These are phyloP conservation scores for Termitomyces titanicus DNA, from an alignment of 768 basidiomycete species.

Conservation along the genomic window DNA sequence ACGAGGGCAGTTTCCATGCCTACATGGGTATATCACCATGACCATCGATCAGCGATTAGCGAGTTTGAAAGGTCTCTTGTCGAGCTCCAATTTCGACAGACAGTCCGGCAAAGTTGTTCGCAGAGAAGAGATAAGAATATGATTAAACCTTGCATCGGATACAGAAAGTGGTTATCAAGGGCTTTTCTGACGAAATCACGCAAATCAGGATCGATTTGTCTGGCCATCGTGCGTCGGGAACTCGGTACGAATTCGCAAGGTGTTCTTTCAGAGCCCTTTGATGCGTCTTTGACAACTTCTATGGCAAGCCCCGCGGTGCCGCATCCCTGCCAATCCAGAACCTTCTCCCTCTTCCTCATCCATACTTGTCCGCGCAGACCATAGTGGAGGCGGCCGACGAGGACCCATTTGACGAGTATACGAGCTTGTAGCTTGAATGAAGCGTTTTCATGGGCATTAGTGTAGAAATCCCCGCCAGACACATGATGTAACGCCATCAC, in stretches of 20 bases:
- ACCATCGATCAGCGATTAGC: too few relatives aligned
- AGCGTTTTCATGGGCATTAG: not conserved
- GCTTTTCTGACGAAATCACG: not conserved
- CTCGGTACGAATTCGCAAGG: not conserved
- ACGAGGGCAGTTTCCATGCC: too few relatives aligned
- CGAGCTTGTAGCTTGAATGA: not conserved
- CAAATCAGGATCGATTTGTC: not conserved
- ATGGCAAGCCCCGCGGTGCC: not conserved
- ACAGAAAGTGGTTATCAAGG: too few relatives aligned
- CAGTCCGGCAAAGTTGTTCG: too few relatives aligned
- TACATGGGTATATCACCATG: too few relatives aligned
- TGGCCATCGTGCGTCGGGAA: not conserved
- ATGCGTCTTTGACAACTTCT: slow-evolving; percentile 13
- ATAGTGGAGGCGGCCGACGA: not conserved
- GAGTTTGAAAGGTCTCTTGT: too few relatives aligned
- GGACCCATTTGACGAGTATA: not conserved
- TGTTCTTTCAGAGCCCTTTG: slow-evolving; percentile 6
- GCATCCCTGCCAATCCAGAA: not conserved
- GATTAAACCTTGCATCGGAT: too few relatives aligned
- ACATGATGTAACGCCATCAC: not conserved
- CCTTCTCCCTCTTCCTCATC: too few relatives aligned
- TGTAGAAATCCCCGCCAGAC: not conserved
- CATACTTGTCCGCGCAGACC: not conserved
- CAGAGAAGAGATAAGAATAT: too few relatives aligned
- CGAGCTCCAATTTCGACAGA: too few relatives aligned